A percentile compares a stretch with the other conserved stretches of the same genome.
Evolutionary conservation across 805 yeast genomes (phyloP).

Genomic region (Sugiyamaella americana): DNA sequence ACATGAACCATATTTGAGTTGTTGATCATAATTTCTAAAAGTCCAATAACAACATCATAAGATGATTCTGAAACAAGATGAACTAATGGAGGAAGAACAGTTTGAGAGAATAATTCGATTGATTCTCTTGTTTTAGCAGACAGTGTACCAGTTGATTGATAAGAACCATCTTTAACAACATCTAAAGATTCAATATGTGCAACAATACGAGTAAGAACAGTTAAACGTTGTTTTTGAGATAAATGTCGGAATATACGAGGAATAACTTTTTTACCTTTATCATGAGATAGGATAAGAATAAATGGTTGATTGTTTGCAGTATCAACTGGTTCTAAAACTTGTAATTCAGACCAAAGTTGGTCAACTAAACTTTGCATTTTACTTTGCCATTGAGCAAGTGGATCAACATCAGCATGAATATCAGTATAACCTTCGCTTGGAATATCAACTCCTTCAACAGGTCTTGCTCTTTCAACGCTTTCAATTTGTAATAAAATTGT

Average conservation of each 20-base stretch:
- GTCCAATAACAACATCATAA: conserved; percentile 70
- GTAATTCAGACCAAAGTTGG: conserved; percentile 70
- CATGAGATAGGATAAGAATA: conserved; percentile 71
- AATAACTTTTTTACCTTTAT: conserved; percentile 83
- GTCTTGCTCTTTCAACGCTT: conserved; percentile 58
- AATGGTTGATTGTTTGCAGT: conserved; percentile 71
- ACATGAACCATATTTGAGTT: conserved; percentile 57
- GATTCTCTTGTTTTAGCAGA: conserved; percentile 53
- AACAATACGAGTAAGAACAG: conserved; percentile 70
- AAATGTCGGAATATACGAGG: conserved; percentile 84
- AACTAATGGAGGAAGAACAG: conserved; percentile 78
- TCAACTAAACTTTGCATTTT: conserved; percentile 28
- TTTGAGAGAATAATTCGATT: conserved; percentile 70
- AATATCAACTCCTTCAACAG: conserved; percentile 31
- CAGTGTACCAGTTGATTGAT: conserved; percentile 37
- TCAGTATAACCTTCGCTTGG: conserved; percentile 16
- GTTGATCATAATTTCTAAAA: conserved; percentile 62
- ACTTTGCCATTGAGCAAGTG: conserved; percentile 26
- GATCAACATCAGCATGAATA: not conserved
- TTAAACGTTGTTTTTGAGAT: conserved; percentile 65
- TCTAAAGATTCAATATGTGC: conserved; percentile 73
- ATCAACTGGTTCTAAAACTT: conserved; percentile 53
- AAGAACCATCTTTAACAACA: conserved; percentile 73
- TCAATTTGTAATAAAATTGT: conserved; percentile 73
- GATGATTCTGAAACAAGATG: conserved; percentile 76